phyloP scores from a whole-genome alignment of 495 filamentous ascomycete species.

The Penicillium arizonense region DNA sequence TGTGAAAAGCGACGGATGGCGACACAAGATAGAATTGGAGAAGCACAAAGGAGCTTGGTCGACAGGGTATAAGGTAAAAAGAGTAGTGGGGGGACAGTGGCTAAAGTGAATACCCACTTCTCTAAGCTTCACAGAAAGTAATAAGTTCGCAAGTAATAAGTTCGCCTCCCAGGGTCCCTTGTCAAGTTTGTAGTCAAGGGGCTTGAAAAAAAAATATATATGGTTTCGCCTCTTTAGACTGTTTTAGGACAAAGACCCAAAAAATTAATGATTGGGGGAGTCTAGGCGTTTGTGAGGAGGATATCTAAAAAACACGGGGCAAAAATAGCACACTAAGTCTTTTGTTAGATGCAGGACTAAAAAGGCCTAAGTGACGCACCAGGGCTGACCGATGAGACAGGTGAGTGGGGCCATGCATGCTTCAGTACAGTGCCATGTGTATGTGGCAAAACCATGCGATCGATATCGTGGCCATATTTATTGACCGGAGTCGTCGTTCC shows the following conservation, averaged over 20 bases:
- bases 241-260: constrained; percentile 1
- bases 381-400: constrained; percentile 15
- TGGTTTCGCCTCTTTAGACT: constrained; percentile 20
- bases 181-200: constrained; percentile 1
- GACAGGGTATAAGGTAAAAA: constrained; percentile 8
- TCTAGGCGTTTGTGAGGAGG: constrained; percentile 4
- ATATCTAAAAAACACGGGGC: constrained; percentile 6
- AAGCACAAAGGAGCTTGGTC: constrained; percentile 1
- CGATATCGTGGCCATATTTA: constrained; percentile 11
- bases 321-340: constrained; percentile 23
- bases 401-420: constrained; percentile 12
- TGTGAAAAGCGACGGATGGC: background rate
- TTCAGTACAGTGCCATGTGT: constrained; percentile 17
- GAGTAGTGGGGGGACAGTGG: constrained; percentile 4
- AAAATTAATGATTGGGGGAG: constrained; percentile 4
- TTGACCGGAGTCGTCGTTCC: background rate
- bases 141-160: background rate
- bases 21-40: background rate
- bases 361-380: constrained; percentile 13
- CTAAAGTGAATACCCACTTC: constrained; percentile 9
- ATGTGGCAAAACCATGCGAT: constrained; percentile 20
- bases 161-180: constrained; percentile 9
- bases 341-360: constrained; percentile 8
- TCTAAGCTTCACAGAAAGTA: constrained; percentile 1
- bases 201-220: background rate